These are phyloP conservation scores for Dimargaris xerosporica DNA, from an alignment of 192 early-diverging fungal species.

Conservation along the genomic window DNA sequence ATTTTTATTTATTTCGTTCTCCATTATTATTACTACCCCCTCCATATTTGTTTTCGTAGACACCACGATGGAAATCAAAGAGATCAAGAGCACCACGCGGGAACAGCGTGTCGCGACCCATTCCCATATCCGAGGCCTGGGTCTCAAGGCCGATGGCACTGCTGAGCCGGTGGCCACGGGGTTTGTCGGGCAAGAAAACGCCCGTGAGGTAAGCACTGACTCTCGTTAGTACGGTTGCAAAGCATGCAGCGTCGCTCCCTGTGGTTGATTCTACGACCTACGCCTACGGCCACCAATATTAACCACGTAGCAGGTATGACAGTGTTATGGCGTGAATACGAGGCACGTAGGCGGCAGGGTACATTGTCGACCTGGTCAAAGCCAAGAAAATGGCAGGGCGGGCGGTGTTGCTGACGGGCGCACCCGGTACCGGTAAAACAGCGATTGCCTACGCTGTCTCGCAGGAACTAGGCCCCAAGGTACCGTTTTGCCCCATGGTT, in stretches of 20 bases:
- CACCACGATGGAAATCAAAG: slow-evolving; percentile 71
- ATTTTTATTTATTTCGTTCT: too few relatives aligned
- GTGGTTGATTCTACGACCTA: too few relatives aligned
- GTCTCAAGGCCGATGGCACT: slow-evolving; percentile 70
- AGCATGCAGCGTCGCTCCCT: too few relatives aligned
- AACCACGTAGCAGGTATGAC: background rate
- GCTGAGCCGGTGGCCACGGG: slow-evolving; percentile 78
- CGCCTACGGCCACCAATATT: too few relatives aligned
- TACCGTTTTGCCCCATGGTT: slow-evolving; percentile 99
- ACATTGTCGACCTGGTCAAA: slow-evolving; percentile 87
- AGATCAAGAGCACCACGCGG: slow-evolving; percentile 77
- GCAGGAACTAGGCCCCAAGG: slow-evolving; percentile 92
- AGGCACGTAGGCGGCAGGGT: slow-evolving; percentile 63
- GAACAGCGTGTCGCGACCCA: slow-evolving; percentile 93
- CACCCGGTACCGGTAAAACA: slow-evolving; percentile 96
- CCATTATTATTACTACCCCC: too few relatives aligned
- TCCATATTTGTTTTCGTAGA: background rate
- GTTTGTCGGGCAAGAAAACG: slow-evolving; percentile 95
- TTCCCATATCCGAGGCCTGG: slow-evolving; percentile 94
- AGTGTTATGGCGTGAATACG: background rate
- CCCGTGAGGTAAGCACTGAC: slow-evolving; percentile 57
- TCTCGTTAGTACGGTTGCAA: too few relatives aligned
- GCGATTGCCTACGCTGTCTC: slow-evolving; percentile 92
- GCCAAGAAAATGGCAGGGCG: slow-evolving; percentile 96
- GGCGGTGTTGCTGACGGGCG: slow-evolving; percentile 86